phyloP scores from a whole-genome alignment of 2,329 filamentous ascomycete species.

The Botryotinia calthae region DNA sequence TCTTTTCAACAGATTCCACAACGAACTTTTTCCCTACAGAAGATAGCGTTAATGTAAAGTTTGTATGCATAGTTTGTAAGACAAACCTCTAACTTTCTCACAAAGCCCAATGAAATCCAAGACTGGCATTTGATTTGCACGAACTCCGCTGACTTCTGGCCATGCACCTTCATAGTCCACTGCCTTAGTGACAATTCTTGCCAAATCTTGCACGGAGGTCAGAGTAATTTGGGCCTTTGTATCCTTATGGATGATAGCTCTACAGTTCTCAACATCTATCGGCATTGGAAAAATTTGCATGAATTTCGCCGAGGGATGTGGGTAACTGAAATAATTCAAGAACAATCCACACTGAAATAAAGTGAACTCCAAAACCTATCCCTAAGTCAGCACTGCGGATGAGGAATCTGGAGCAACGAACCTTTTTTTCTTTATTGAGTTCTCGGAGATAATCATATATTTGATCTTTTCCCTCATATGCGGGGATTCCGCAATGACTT shows the following conservation, averaged over 20 bases:
- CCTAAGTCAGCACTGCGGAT: not conserved
- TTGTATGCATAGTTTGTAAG: not conserved
- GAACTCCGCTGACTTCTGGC: constrained; percentile 34
- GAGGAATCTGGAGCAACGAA: constrained; percentile 14
- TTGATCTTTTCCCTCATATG: constrained; percentile 45
- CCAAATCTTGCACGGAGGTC: constrained; percentile 47
- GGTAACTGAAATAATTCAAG: constrained; percentile 49
- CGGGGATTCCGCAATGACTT: constrained; percentile 41
- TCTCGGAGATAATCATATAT: constrained; percentile 44
- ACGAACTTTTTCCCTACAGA: constrained; percentile 39
- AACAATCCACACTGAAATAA: constrained; percentile 51
- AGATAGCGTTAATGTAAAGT: constrained; percentile 20
- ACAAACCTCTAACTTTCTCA: constrained; percentile 40
- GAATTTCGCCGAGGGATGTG: constrained; percentile 39
- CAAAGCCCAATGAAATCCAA: not conserved
- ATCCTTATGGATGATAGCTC: constrained; percentile 44
- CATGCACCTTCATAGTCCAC: constrained; percentile 38
- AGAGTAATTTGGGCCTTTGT: constrained; percentile 45
- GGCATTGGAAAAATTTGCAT: constrained; percentile 41
- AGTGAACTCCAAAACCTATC: constrained; percentile 38
- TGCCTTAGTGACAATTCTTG: constrained; percentile 38
- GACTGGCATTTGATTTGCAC: constrained; percentile 13
- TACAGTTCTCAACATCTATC: constrained; percentile 39
- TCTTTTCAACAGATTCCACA: constrained; percentile 46
- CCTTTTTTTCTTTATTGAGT: constrained; percentile 44